Evolutionary conservation across 371 early-diverging fungal genomes (phyloP), one percentile per base, ranked within the genome.

Genomic region (Apophysomyces variabilis): DNA sequence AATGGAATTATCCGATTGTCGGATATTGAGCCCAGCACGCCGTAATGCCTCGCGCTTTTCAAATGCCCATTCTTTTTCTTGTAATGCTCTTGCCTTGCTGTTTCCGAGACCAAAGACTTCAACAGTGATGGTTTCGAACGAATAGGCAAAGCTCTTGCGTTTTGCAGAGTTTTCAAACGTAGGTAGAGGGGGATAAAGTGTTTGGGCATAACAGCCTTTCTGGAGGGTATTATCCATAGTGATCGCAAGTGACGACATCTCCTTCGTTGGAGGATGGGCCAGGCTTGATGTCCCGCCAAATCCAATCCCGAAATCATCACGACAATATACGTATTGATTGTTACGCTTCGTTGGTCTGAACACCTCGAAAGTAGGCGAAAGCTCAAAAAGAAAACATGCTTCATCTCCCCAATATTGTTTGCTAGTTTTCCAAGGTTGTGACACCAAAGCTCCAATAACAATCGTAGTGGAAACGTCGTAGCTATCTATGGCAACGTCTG

Each of bases 71-170:
- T 85, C 87, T 21, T 69, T 76, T 56, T 74, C 65, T 46, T 88
- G 87, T 36, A 66, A 38, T 16, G 66, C 71, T 41, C 73, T 73
- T 38, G 80, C 83, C 26, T 77, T 80, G 18, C 77, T 73, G 11
- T 74, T 80, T 2, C 87, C 88, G 18, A 88, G 57, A 0, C 88
- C 89, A 78, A 87, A 83, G 0, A 86, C 89, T 58, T 89, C 88
- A 32, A 88, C 79, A 46, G 81, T 80, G 0, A 82, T 74, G 0
- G 83, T 76, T 37, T 89, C 86, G 74, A 87, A 85, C 4, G 63
- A 56, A 13, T 64, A 65, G 4, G 39, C 47, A 39, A 78, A 77
- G 26, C 44, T 43, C 50, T 60, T 57, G 12, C 69, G 54, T 7
- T 46, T 16, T 6, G 45, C 66, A 9, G 68, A 65, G 8, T 65